phyloP scores from a whole-genome alignment of 176 grass and related monocot species.

The Triticum urartu region DNA sequence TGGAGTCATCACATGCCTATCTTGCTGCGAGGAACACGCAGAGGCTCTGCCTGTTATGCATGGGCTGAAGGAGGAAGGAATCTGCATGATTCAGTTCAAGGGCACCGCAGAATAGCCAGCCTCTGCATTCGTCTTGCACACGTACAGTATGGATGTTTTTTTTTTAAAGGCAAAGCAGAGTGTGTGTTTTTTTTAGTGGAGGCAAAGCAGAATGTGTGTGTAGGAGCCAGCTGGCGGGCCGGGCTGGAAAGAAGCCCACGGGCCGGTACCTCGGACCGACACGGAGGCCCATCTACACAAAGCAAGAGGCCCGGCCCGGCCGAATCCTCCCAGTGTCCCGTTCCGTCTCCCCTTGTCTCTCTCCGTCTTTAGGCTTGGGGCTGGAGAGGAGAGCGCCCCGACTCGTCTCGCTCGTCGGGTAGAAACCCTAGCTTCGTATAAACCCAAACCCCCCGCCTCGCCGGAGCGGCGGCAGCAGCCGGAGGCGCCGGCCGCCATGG shows the following conservation, averaged over 20 bases:
- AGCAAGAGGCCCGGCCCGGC: background rate
- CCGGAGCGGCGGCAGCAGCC: background rate
- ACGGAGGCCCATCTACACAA: background rate
- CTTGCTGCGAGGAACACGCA: too few relatives aligned
- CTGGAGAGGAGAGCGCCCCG: background rate
- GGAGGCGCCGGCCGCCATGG: slow-evolving; percentile 39
- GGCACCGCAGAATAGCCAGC: too few relatives aligned
- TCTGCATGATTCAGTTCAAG: too few relatives aligned
- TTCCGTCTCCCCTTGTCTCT: background rate
- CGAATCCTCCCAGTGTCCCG: background rate
- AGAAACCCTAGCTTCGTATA: slow-evolving; percentile 40
- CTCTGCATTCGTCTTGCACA: too few relatives aligned
- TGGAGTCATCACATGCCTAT: too few relatives aligned
- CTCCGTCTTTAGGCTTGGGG: background rate
- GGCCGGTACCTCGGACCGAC: background rate
- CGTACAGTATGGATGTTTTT: too few relatives aligned
- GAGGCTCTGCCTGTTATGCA: too few relatives aligned
- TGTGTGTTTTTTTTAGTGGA: too few relatives aligned
- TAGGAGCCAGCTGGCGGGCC: background rate
- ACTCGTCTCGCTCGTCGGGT: background rate
- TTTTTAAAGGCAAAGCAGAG: too few relatives aligned
- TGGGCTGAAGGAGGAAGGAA: too few relatives aligned
- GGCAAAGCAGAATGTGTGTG: too few relatives aligned
- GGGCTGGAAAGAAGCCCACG: background rate
- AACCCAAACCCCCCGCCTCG: background rate